phyloP scores from a whole-genome alignment of 495 filamentous ascomycete genomes.

The Talaromyces ruber region DNA sequence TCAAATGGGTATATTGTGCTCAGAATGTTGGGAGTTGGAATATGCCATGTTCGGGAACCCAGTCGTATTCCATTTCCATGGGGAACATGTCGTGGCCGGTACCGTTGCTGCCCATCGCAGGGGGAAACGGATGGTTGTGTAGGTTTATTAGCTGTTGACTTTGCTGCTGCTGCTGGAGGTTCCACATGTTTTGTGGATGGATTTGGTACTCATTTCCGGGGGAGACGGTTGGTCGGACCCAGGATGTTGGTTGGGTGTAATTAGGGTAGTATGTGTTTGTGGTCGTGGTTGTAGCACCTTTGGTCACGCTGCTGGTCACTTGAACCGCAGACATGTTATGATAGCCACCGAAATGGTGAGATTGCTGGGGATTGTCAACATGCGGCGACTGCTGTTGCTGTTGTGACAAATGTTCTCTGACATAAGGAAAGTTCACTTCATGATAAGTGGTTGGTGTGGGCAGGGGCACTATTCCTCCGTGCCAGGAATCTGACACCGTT shows the following conservation, averaged over 20 bases:
- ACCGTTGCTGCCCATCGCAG: neutral
- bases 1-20: neutral
- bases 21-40: constrained; percentile 4
- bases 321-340: neutral
- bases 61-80: constrained; percentile 6
- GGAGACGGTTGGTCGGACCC: neutral
- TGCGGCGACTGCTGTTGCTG: neutral
- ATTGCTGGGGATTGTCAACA: neutral
- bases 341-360: neutral
- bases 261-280: neutral
- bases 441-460: neutral
- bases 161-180: neutral
- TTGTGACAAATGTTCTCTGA: neutral
- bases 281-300: neutral
- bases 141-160: neutral
- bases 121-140: neutral
- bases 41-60: constrained; percentile 4
- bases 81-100: neutral
- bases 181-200: neutral
- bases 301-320: neutral
- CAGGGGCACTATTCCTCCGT: constrained; percentile 1
- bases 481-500: neutral
- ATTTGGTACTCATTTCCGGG: neutral
- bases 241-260: neutral
- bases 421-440: neutral